phyloP scores from a whole-genome alignment of 2,329 filamentous ascomycete genomes.

The Sporothrix variecibatus region DNA sequence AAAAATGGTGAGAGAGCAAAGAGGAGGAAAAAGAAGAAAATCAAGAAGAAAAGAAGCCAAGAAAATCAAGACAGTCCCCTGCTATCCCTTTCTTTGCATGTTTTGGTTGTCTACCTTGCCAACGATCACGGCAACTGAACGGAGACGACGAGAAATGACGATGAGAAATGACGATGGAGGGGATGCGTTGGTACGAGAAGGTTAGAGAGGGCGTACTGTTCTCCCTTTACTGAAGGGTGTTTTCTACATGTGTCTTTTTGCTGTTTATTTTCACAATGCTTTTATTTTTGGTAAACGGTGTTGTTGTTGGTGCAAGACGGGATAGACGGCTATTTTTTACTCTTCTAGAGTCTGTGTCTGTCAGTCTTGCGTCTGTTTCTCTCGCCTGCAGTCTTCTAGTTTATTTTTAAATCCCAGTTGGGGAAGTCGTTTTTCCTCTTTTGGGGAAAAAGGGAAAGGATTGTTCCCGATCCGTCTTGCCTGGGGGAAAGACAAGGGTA shows the following conservation, averaged over 20 bases:
- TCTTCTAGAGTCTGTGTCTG: not conserved
- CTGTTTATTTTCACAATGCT: not conserved
- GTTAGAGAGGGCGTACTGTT: not conserved
- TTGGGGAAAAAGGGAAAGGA: not conserved
- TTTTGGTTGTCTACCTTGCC: not conserved
- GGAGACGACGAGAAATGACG: not conserved
- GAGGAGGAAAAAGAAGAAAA: not conserved
- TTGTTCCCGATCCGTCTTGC: not conserved
- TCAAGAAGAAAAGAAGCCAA: not conserved
- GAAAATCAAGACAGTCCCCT: slow-evolving; percentile 3
- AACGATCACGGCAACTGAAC: slow-evolving; percentile 6
- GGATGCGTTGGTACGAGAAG: not conserved
- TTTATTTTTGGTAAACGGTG: not conserved
- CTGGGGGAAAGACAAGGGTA: not conserved
- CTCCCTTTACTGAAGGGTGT: not conserved
- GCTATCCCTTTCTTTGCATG: not conserved
- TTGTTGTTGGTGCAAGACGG: not conserved
- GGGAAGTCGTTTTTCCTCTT: not conserved
- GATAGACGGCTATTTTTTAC: not conserved
- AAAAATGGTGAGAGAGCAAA: not conserved
- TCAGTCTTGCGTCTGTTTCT: not conserved
- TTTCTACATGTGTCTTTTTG: not conserved
- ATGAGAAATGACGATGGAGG: not conserved
- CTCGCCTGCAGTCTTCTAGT: not conserved
- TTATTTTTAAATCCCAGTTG: slow-evolving; percentile 10